Conservation (phyloP, 2,329 filamentous ascomycete genomes). For the Diatrype stigma region DNA sequence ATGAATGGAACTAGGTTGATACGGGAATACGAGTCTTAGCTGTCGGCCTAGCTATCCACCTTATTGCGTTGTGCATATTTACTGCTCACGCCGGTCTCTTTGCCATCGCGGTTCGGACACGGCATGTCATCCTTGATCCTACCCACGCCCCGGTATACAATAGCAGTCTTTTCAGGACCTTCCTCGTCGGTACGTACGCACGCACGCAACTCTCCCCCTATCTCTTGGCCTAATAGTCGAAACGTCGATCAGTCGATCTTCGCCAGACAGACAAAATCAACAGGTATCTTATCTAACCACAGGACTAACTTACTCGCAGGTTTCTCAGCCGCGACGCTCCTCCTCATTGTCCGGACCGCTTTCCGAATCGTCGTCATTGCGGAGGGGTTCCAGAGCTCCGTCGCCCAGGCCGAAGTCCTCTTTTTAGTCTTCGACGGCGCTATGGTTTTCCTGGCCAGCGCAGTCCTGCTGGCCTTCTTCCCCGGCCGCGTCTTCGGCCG, state of each 20-base stretch:
- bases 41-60: constrained; percentile 41
- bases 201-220: background rate
- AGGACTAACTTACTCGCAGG: constrained; percentile 6
- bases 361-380: constrained; percentile 22
- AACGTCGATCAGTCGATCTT: no score
- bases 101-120: constrained; percentile 33
- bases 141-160: constrained; percentile 37
- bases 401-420: constrained; percentile 20
- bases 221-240: no score
- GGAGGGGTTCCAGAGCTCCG: constrained; percentile 17
- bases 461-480: constrained; percentile 19
- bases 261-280: no score
- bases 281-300: background rate
- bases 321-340: constrained; percentile 13
- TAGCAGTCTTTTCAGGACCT: constrained; percentile 38
- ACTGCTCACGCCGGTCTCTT: constrained; percentile 37
- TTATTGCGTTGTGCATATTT: constrained; percentile 35
- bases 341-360: constrained; percentile 22
- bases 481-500: constrained; percentile 21
- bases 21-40: constrained; percentile 35
- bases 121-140: constrained; percentile 34
- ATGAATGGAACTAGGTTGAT: constrained; percentile 12
- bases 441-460: constrained; percentile 18
- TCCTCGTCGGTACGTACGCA: constrained; percentile 38
- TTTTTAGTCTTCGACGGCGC: constrained; percentile 25